Conservation (phyloP, 441 rosid species). For the Bocquillonia castaneifolia region DNA sequence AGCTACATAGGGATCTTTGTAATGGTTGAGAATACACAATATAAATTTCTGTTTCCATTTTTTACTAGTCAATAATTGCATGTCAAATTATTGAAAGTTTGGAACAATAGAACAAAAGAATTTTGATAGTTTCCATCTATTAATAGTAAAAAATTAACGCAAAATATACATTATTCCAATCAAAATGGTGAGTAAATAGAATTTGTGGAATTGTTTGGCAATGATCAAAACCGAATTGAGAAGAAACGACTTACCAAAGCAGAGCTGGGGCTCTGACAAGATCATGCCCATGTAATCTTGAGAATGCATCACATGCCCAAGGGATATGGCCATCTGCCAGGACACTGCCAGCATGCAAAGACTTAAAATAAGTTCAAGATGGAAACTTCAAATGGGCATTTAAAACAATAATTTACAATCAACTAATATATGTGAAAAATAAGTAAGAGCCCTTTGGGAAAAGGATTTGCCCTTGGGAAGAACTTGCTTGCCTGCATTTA, state of each 20-base stretch:
- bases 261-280: constrained; percentile 64
- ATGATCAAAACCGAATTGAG: not conserved
- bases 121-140: too few relatives aligned
- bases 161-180: not conserved
- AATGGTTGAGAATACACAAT: too few relatives aligned
- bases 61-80: not conserved
- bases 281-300: constrained; percentile 65
- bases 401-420: not conserved
- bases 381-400: constrained; percentile 1
- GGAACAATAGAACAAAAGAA: too few relatives aligned
- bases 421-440: not conserved
- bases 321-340: constrained; percentile 97
- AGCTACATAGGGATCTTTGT: not conserved
- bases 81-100: not conserved
- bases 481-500: too few relatives aligned
- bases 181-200: not conserved
- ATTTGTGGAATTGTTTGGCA: not conserved
- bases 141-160: too few relatives aligned
- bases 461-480: too few relatives aligned
- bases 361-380: not conserved
- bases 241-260: constrained; percentile 44
- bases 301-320: constrained; percentile 97
- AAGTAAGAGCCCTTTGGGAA: too few relatives aligned
- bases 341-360: constrained; percentile 49
- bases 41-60: not conserved